Conservation (phyloP, 371 early-diverging fungal species). For the Zychaea mexicana region DNA sequence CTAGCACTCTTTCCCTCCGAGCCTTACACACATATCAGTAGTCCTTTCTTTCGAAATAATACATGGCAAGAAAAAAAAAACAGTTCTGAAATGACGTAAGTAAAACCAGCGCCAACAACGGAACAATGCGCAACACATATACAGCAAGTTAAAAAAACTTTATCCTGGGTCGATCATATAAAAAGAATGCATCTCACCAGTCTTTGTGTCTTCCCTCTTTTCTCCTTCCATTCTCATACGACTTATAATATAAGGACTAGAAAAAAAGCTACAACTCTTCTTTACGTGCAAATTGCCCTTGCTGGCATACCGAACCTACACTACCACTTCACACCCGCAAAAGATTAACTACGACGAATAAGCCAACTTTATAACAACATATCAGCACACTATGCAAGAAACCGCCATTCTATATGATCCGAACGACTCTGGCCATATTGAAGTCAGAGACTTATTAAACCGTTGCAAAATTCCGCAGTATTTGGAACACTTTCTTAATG, state of each 20-base stretch:
- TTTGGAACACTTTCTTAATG: conserved; percentile 28
- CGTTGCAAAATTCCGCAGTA: conserved; percentile 39
- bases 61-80: not conserved
- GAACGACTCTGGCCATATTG: conserved; percentile 10
- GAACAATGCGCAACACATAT: not conserved
- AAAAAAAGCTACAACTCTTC: not conserved
- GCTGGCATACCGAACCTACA: no score
- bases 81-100: not conserved
- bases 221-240: not conserved
- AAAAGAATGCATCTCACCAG: not conserved
- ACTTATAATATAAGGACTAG: not conserved
- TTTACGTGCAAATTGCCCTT: not conserved
- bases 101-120: not conserved
- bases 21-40: no score
- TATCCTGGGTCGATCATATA: not conserved
- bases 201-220: not conserved
- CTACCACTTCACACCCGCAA: no score
- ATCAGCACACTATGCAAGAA: conserved; percentile 2
- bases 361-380: no score
- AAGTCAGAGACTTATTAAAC: conserved; percentile 32
- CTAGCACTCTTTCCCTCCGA: not conserved
- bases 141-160: no score
- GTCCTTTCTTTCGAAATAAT: no score
- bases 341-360: no score
- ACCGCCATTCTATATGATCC: not conserved